Percentiles rank a stretch among this genome's conserved stretches.
phyloP scores from a whole-genome alignment of 2,329 filamentous ascomycete species.

The Cryphonectria parasitica region DNA sequence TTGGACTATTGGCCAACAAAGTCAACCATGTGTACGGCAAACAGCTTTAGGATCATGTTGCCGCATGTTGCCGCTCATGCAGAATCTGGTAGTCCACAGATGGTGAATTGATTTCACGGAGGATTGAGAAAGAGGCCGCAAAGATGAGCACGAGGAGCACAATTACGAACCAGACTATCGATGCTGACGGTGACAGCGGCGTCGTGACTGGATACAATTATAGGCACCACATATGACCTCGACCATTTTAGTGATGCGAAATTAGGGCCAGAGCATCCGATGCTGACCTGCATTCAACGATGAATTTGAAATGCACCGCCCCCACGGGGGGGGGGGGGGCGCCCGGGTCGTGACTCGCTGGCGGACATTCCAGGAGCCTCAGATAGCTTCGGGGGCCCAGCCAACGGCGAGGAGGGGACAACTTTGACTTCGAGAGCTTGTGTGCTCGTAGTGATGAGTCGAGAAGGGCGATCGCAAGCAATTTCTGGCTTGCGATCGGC shows the following conservation, averaged over 20 bases:
- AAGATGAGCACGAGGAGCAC: not conserved
- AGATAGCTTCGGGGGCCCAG: not conserved
- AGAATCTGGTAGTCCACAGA: not conserved
- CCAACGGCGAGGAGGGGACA: not conserved
- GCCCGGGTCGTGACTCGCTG: not conserved
- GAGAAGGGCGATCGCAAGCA: not conserved
- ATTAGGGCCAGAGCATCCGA: not conserved
- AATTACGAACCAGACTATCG: not conserved
- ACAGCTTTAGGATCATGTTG: not conserved
- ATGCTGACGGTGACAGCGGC: not conserved
- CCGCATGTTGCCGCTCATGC: not conserved
- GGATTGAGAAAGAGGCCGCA: not conserved
- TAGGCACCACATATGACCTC: not conserved
- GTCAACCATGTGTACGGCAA: not conserved
- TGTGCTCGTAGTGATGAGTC: not conserved
- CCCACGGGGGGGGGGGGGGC: not conserved
- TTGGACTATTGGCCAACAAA: not conserved
- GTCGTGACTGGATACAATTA: not conserved
- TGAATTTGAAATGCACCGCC: not conserved
- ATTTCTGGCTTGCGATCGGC: not conserved
- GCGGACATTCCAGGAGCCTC: conserved; percentile 1
- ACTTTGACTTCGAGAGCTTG: not conserved
- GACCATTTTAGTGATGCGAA: not conserved
- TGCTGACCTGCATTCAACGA: not conserved
- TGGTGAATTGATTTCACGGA: not conserved